A percentile compares a stretch with the other conserved stretches of the same genome.
phyloP scores from a whole-genome alignment of 441 rosid genomes.

The Aleurites moluccanus region DNA sequence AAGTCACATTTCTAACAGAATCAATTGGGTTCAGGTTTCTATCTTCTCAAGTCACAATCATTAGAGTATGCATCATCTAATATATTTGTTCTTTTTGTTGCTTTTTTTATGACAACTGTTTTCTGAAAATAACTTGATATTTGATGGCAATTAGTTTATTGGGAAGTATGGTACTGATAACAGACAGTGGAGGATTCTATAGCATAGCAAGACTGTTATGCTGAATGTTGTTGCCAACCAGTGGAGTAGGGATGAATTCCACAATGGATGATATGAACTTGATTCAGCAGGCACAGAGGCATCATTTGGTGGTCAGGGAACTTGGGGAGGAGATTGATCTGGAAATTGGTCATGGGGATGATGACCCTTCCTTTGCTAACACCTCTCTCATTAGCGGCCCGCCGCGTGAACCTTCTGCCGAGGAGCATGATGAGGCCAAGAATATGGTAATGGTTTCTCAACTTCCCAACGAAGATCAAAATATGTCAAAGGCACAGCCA shows the following conservation, averaged over 20 bases:
- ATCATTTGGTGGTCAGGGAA: slow-evolving; percentile 88
- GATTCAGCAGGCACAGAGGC: slow-evolving; percentile 97
- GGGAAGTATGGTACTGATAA: slow-evolving; percentile 25
- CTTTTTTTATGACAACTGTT: not conserved
- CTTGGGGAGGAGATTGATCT: slow-evolving; percentile 97
- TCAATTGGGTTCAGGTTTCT: not conserved
- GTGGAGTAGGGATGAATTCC: slow-evolving; percentile 89
- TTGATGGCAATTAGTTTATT: slow-evolving; percentile 20
- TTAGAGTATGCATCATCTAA: not conserved
- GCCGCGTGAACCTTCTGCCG: slow-evolving; percentile 69
- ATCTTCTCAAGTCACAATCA: not conserved
- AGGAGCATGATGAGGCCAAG: slow-evolving; percentile 84
- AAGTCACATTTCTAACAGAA: not conserved
- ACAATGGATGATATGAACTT: slow-evolving; percentile 95
- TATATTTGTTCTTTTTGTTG: not conserved
- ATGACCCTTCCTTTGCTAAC: slow-evolving; percentile 78
- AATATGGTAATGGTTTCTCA: slow-evolving; percentile 76
- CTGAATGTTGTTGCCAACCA: slow-evolving; percentile 86
- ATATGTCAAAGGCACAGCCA: slow-evolving; percentile 63
- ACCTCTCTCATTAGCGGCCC: slow-evolving; percentile 68
- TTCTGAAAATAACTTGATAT: slow-evolving; percentile 1
- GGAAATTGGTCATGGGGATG: slow-evolving; percentile 96
- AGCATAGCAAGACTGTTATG: slow-evolving; percentile 56
- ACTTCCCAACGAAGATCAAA: slow-evolving; percentile 64
- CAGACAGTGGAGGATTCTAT: slow-evolving; percentile 35